Percentiles rank a stretch among this genome's conserved stretches.
Evolutionary conservation across 495 filamentous ascomycete species (phyloP).

Genomic region (Penicillium bialowiezense): DNA sequence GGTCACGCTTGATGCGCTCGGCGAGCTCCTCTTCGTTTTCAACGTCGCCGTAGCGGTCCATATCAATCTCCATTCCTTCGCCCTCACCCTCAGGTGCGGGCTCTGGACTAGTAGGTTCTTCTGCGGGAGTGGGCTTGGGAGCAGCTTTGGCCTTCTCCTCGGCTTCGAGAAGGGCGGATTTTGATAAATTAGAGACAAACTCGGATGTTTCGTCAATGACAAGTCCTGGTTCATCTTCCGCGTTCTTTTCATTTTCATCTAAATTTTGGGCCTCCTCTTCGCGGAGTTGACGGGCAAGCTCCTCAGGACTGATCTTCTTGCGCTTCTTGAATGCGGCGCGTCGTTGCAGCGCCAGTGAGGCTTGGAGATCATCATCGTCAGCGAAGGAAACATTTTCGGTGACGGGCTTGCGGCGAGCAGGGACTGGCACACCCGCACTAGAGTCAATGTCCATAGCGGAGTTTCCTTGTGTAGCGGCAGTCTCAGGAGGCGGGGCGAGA

Average conservation of each 20-base stretch:
- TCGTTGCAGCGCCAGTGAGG: constrained; percentile 75
- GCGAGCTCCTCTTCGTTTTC: constrained; percentile 52
- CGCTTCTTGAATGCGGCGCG: constrained; percentile 84
- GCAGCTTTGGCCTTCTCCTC: constrained; percentile 8
- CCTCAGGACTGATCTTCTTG: constrained; percentile 77
- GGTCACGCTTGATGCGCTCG: constrained; percentile 51
- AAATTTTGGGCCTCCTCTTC: constrained; percentile 71
- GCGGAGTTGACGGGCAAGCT: constrained; percentile 76
- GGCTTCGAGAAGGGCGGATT: constrained; percentile 62
- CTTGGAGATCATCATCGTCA: constrained; percentile 92
- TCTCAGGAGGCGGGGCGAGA: constrained; percentile 51
- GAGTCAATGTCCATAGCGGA: constrained; percentile 78
- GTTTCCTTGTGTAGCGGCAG: constrained; percentile 37
- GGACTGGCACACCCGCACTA: constrained; percentile 32
- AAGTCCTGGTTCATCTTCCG: constrained; percentile 65
- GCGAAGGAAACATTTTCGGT: constrained; percentile 68
- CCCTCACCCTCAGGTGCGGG: constrained; percentile 38
- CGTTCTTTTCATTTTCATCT: too few species aligned
- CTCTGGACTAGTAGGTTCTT: constrained; percentile 43
- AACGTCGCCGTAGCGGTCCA: constrained; percentile 58
- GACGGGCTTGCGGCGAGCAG: constrained; percentile 55
- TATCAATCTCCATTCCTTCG: constrained; percentile 59
- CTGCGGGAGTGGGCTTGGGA: neutral
- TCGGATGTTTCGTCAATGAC: constrained; percentile 94
- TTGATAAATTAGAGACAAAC: constrained; percentile 83